Percentiles rank a stretch among this genome's conserved stretches.
phyloP scores from a whole-genome alignment of 148 eudicot species.

The Vaccinium corymbosum region DNA sequence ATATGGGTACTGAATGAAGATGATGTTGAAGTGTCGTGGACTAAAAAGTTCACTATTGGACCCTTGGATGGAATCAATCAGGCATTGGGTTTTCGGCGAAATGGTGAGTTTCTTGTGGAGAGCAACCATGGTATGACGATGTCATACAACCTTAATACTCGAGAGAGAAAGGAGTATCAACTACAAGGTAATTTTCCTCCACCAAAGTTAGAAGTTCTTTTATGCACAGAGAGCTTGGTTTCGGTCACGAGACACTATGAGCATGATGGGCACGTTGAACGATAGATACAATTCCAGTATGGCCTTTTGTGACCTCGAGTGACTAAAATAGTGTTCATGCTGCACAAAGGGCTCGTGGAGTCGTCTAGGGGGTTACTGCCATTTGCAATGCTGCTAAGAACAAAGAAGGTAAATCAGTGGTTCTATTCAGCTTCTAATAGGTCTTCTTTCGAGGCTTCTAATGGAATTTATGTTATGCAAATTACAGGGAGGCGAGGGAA shows the following conservation, averaged over 20 bases:
- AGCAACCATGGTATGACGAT: background rate
- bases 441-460: background rate
- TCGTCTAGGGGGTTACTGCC: background rate
- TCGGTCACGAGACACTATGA: background rate
- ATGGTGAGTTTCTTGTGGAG: background rate
- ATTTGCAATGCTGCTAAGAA: background rate
- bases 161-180: background rate
- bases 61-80: background rate
- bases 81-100: background rate
- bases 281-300: background rate
- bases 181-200: background rate
- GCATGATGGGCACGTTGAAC: background rate
- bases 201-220: background rate
- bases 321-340: background rate
- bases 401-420: background rate
- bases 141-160: background rate
- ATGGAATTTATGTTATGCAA: background rate
- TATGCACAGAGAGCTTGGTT: background rate
- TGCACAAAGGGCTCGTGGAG: background rate
- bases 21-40: background rate
- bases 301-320: background rate
- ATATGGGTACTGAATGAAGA: background rate
- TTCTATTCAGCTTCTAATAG: background rate
- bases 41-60: background rate
- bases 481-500: background rate